Conservation (phyloP, 208 protist genomes). For the Balamuthia mandrillaris region DNA sequence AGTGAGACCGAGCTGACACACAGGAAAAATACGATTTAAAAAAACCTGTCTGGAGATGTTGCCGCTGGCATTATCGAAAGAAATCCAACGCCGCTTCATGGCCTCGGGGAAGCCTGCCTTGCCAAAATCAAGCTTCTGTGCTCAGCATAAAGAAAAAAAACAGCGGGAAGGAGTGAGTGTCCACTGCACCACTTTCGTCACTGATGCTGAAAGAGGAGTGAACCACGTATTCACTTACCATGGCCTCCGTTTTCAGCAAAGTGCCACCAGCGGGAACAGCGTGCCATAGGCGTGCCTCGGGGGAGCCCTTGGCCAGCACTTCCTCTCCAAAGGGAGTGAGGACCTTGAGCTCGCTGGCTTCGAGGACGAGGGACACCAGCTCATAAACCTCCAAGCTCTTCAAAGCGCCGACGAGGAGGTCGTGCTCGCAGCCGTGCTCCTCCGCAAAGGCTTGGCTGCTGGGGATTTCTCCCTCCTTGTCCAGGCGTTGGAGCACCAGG, state of each 20-base stretch:
- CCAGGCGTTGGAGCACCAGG: neutral
- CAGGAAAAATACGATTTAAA: neutral
- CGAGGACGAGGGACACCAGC: no score
- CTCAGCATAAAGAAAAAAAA: neutral
- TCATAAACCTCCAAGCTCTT: conserved; percentile 82
- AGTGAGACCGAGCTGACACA: no score
- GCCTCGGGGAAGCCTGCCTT: conserved; percentile 79
- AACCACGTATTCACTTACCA: neutral
- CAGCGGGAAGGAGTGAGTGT: conserved; percentile 43
- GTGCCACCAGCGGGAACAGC: conserved; percentile 34
- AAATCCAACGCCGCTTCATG: conserved; percentile 88
- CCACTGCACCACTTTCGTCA: neutral
- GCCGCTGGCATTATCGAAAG: conserved; percentile 75
- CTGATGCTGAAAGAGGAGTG: neutral
- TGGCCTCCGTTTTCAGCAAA: conserved; percentile 41
- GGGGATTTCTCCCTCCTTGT: neutral
- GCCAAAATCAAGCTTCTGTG: conserved; percentile 51
- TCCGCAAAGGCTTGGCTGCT: conserved; percentile 42
- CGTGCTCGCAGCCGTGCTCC: conserved; percentile 69
- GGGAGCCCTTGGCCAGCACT: conserved; percentile 79
- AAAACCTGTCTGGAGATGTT: conserved; percentile 57
- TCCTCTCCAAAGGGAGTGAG: conserved; percentile 78
- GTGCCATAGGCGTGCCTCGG: conserved; percentile 80
- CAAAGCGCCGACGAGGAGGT: conserved; percentile 82
- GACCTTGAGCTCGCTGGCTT: conserved; percentile 36